Base-by-base conservation (phyloP, 192 early-diverging fungal genomes). In the Linnemannia elongata region DNA sequence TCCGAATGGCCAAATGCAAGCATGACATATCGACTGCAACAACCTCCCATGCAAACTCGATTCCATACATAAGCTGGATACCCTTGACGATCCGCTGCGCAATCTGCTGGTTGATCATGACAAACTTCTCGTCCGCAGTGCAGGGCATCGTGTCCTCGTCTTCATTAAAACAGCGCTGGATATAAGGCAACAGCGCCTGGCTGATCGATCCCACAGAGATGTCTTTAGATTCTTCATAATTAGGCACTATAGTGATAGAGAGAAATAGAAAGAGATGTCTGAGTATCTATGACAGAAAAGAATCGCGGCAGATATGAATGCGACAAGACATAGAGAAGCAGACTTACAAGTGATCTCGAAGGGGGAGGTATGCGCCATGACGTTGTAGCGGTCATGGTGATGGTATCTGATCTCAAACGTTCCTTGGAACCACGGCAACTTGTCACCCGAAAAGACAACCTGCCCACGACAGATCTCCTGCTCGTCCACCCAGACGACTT, bases 331-430 rank as follows among this genome's bases (percentile, higher is more conserved):
- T 55, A 72, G 39, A 22, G 33, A 24, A 79, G 70, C 36, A 52
- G 54, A 88, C 82, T 78, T 91, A 93, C 92, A 80, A 6, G 89
- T 82, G 71, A 99, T 96, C 86, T 96, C 96, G 85, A 99, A 98
- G 9, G 96, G 94, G 44, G 88, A 85, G 22, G 94, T 94, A 20
- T 92, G 85, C 0, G 95, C 92, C 85, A 99, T 92, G 22, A 98
- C 97, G 54, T 92, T 94, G 77, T 99, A 96, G 24, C 93, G 93
- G 27, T 94, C 94, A 83, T 97, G 95, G 72, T 96, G 94, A 88
- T 99, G 98, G 87, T 97, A 94, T 17, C 98, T 91, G 77, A 96
- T 93, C 89, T 99, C 97, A 82, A 97, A 99, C 0, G 89, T 93
- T 20, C 98, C 98, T 15, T 92, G 86, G 78, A 94, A 90, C 95